These are phyloP conservation scores for Cercophora samala DNA, from an alignment of 495 filamentous ascomycete species.

Conservation along the genomic window DNA sequence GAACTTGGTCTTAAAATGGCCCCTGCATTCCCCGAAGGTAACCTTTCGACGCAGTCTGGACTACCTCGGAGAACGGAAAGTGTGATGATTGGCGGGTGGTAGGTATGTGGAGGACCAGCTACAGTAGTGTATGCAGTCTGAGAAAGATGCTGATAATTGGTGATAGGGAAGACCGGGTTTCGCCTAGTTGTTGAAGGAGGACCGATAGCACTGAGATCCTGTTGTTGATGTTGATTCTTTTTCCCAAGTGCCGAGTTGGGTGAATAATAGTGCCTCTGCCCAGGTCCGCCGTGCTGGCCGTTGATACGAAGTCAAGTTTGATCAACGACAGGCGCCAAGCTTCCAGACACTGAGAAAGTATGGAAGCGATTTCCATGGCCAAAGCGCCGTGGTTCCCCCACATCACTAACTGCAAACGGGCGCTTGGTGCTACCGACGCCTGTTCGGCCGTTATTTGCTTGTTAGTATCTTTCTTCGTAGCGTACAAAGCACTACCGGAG, in stretches of 20 bases:
- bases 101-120: not conserved
- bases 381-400: constrained; percentile 1
- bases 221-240: not conserved
- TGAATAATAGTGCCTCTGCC: not conserved
- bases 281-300: not conserved
- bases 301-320: not conserved
- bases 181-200: not conserved
- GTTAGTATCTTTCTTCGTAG: not conserved
- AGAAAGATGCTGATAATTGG: constrained; percentile 10
- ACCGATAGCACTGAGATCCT: not conserved
- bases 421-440: constrained; percentile 1
- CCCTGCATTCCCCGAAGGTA: constrained; percentile 28
- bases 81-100: constrained; percentile 14
- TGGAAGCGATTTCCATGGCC: constrained; percentile 5
- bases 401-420: constrained; percentile 5
- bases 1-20: not conserved
- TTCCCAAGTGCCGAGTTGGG: not conserved
- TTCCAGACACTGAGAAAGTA: not conserved
- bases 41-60: constrained; percentile 24
- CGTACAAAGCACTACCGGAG: not conserved
- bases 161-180: not conserved
- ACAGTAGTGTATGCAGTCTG: not conserved
- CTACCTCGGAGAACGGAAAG: constrained; percentile 18
- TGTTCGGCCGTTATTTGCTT: constrained; percentile 6
- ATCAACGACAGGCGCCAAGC: not conserved